Evolutionary conservation across 2,329 filamentous ascomycete genomes (phyloP), one percentile per base, ranked within the genome.

Genomic region (Grosmannia penicillata): DNA sequence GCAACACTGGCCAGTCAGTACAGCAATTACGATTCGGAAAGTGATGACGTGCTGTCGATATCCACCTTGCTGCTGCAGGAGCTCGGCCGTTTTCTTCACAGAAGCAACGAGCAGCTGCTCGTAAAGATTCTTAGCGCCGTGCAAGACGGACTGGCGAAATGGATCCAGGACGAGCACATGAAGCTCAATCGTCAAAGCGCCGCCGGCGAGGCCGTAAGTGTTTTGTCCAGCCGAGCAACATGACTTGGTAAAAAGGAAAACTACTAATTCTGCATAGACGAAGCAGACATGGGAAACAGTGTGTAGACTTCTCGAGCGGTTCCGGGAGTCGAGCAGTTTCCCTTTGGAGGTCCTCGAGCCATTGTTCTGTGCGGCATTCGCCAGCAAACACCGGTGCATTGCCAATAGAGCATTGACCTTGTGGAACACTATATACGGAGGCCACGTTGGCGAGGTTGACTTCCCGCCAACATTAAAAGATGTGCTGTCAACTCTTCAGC

Each of bases 341-440:
- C 61, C 74, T 6, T 61, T 78, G 10, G 60, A 59, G 8, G 53
- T 61, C 1, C 55, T 85, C 3, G 71, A 78, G 46, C 53, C 57
- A 3, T 51, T 78, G 5, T 51, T 78, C 14, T 67, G 63, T 30
- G 65, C 68, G 10, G 70, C 66, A 1, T 78, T 69, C 56, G 68
- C 55, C 45, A 78, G 61, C 60, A 78, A 61, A 54, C 80, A 67
- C 50, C 59, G 51, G 40, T 60, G 54, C 43, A 69, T 62, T 48
- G 82, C 60, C 44, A 75, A 56, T 54, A 63, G 51, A 50, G 58
- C 66, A 15, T 56, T 62, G 27, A 58, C 60, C 19, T 48, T 64
- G 44, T 95, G 85, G 85, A 87, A 86, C 47, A 53, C 57, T 0
- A 69, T 77, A 0, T 85, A 84, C 50, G 75, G 42, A 9, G 31